A percentile compares a stretch with the other conserved stretches of the same genome.
Evolutionary conservation across 1,139 yeast genomes (phyloP).

Genomic region (Yamadazyma atmosphaerica): DNA sequence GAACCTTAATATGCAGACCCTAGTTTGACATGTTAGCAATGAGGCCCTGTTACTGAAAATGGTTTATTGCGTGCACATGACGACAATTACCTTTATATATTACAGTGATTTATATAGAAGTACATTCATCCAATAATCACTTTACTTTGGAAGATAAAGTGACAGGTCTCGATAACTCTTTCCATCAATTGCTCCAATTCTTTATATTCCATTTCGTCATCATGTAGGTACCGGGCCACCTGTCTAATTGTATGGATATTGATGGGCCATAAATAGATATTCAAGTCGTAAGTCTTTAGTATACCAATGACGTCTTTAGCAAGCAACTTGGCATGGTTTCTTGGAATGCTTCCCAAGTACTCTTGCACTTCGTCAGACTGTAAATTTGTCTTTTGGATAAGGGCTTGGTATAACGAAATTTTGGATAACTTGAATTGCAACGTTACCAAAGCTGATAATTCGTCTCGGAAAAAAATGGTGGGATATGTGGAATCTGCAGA

Average conservation of each 20-base stretch:
- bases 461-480: slow-evolving; percentile 34
- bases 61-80: no score
- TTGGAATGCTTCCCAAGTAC: slow-evolving; percentile 24
- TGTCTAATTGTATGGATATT: slow-evolving; percentile 34
- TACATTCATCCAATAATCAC: slow-evolving; percentile 18
- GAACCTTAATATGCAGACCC: not conserved
- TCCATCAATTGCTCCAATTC: slow-evolving; percentile 28
- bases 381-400: slow-evolving; percentile 21
- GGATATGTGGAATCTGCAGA: slow-evolving; percentile 26
- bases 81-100: no score
- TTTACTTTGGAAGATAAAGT: slow-evolving; percentile 21
- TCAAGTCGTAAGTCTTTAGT: slow-evolving; percentile 35
- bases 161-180: slow-evolving; percentile 26
- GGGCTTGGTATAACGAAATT: slow-evolving; percentile 31
- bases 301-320: slow-evolving; percentile 43
- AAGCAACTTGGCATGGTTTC: slow-evolving; percentile 25
- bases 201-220: slow-evolving; percentile 27
- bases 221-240: slow-evolving; percentile 29
- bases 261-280: slow-evolving; percentile 35
- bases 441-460: slow-evolving; percentile 33
- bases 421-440: slow-evolving; percentile 34
- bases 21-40: not conserved
- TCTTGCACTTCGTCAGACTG: slow-evolving; percentile 18
- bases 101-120: no score
- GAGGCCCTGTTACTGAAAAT: no score